Evolutionary conservation across 2,329 filamentous ascomycete genomes (phyloP).

Genomic region (Phaeosphaeria sp.): DNA sequence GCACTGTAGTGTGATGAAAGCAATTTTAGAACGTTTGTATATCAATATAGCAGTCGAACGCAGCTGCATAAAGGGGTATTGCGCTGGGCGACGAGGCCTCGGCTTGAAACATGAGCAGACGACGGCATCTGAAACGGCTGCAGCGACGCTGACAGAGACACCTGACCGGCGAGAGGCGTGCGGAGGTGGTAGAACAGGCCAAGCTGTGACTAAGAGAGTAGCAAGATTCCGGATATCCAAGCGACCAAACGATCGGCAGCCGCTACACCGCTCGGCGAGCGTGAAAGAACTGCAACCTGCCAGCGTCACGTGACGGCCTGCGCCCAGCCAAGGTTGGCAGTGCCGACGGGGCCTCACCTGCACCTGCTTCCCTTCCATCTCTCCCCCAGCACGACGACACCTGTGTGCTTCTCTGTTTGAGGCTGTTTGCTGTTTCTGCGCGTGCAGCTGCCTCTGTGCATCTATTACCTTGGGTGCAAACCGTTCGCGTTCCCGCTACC

Average conservation of each 20-base stretch:
- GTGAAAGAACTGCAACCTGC: conserved; percentile 20
- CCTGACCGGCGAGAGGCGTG: conserved; percentile 1
- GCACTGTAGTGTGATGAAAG: not conserved
- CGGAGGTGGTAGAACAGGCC: not conserved
- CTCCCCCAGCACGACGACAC: conserved; percentile 27
- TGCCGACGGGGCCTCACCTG: conserved; percentile 19
- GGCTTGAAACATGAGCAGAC: conserved; percentile 24
- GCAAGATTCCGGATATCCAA: not conserved
- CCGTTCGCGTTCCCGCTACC: conserved; percentile 16
- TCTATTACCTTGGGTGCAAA: conserved; percentile 21
- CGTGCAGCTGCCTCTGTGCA: conserved; percentile 39
- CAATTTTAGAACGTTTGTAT: not conserved
- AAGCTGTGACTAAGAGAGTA: not conserved
- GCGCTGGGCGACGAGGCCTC: conserved; percentile 12
- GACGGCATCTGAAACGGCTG: conserved; percentile 26
- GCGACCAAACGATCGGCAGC: conserved; percentile 1
- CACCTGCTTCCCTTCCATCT: conserved; percentile 28
- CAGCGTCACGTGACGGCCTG: conserved; percentile 19
- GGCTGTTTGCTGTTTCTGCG: conserved; percentile 35
- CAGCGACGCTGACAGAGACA: conserved; percentile 13
- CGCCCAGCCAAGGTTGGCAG: conserved; percentile 20
- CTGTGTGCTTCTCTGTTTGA: conserved; percentile 32
- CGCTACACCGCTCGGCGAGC: not conserved
- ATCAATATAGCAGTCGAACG: conserved; percentile 11
- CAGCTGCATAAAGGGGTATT: conserved; percentile 33